phyloP scores from a whole-genome alignment of 2,329 filamentous ascomycete genomes.

The Fusarium stilboides region DNA sequence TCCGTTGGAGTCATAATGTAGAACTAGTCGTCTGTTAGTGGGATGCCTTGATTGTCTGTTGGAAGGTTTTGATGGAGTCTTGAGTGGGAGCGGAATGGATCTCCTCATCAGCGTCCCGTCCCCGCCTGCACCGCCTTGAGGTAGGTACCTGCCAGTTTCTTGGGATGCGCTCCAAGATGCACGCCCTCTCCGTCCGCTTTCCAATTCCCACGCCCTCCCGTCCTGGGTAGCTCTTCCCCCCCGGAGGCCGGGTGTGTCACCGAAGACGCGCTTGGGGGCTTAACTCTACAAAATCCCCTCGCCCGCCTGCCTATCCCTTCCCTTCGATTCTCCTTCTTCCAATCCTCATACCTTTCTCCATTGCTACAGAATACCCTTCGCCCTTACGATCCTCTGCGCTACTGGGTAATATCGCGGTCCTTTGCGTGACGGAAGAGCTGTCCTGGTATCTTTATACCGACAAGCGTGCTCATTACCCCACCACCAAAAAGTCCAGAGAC shows the following conservation, averaged over 20 bases:
- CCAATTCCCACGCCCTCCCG: conserved; percentile 35
- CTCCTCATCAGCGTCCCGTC: not conserved
- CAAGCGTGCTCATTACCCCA: conserved; percentile 52
- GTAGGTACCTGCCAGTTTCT: conserved; percentile 32
- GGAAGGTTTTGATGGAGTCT: conserved; percentile 26
- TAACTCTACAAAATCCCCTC: conserved; percentile 50
- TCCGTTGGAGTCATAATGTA: conserved; percentile 42
- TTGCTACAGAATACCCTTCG: conserved; percentile 28
- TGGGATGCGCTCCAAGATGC: conserved; percentile 27
- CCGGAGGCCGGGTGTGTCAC: conserved; percentile 49
- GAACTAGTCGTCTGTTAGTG: conserved; percentile 28
- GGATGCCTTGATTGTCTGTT: conserved; percentile 25
- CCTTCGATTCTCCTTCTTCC: conserved; percentile 44
- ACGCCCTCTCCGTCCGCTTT: conserved; percentile 36
- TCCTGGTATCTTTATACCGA: conserved; percentile 52
- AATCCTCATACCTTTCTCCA: conserved; percentile 32
- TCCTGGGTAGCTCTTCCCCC: conserved; percentile 43
- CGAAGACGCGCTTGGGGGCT: conserved; percentile 43
- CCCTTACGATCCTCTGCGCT: conserved; percentile 34
- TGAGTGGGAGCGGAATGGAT: conserved; percentile 27
- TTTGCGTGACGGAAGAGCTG: conserved; percentile 51
- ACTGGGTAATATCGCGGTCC: conserved; percentile 46
- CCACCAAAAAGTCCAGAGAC: conserved; percentile 44
- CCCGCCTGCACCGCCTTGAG: conserved; percentile 32
- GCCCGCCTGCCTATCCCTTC: conserved; percentile 44